phyloP scores from a whole-genome alignment of 2,329 filamentous ascomycete species.

The Cladosporium sp. region DNA sequence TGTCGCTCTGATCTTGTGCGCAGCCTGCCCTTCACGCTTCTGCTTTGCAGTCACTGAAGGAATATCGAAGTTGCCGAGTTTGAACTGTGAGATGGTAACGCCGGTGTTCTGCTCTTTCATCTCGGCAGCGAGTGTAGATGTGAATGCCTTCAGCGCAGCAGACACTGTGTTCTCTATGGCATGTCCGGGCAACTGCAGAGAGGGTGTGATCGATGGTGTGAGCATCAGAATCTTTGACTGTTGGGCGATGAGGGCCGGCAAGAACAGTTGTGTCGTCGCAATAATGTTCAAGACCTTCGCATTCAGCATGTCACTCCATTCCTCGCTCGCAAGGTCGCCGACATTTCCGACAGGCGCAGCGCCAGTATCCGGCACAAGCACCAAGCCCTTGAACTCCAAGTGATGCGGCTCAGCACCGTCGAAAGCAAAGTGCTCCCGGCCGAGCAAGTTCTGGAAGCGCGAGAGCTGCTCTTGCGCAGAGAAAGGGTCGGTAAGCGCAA shows the following conservation, averaged over 20 bases:
- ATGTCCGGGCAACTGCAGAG: constrained; percentile 74
- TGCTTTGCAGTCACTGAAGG: constrained; percentile 53
- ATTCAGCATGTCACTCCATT: constrained; percentile 86
- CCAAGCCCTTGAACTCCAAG: constrained; percentile 70
- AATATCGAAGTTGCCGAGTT: constrained; percentile 87
- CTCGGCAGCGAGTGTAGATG: constrained; percentile 74
- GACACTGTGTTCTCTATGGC: constrained; percentile 82
- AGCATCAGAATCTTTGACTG: constrained; percentile 68
- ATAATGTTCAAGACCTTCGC: constrained; percentile 88
- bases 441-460: constrained; percentile 67
- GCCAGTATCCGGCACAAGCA: constrained; percentile 71
- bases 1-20: constrained; percentile 40
- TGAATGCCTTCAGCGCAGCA: constrained; percentile 81
- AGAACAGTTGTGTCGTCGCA: constrained; percentile 79
- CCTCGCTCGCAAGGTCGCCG: constrained; percentile 76
- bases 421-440: constrained; percentile 70
- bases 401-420: constrained; percentile 71
- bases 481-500: constrained; percentile 76
- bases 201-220: constrained; percentile 75
- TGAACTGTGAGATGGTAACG: constrained; percentile 79
- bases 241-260: constrained; percentile 53
- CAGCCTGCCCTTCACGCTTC: constrained; percentile 31
- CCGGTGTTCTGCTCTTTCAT: constrained; percentile 59
- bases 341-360: constrained; percentile 78
- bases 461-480: constrained; percentile 65